Conservation (phyloP, 1,139 yeast genomes). For the Dujonia santamariae region DNA sequence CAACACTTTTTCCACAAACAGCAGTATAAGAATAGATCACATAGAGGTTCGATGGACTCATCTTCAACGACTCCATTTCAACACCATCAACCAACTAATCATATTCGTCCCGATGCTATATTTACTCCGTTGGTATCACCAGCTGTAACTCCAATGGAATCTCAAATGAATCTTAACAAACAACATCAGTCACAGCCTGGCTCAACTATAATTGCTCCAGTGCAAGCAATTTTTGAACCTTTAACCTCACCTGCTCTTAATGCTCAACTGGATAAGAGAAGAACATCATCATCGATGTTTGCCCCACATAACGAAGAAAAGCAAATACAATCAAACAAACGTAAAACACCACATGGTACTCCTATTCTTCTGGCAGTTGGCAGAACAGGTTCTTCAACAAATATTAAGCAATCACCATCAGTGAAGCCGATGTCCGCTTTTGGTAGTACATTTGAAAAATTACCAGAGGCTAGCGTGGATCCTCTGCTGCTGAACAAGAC, state of each 20-base stretch:
- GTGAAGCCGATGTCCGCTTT: slow-evolving; percentile 8
- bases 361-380: slow-evolving; percentile 33
- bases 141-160: slow-evolving; percentile 63
- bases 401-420: slow-evolving; percentile 2
- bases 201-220: slow-evolving; percentile 16
- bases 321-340: slow-evolving; percentile 19
- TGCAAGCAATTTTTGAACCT: slow-evolving; percentile 40
- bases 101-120: slow-evolving; percentile 46
- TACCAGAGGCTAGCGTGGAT: slow-evolving; percentile 35
- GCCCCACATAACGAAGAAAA: slow-evolving; percentile 25
- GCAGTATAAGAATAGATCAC: slow-evolving; percentile 9
- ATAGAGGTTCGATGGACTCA: slow-evolving; percentile 4
- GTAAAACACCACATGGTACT: slow-evolving; percentile 50
- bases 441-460: slow-evolving; percentile 23
- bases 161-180: slow-evolving; percentile 21
- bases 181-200: slow-evolving; percentile 4
- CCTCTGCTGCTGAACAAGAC: slow-evolving; percentile 9
- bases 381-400: neutral
- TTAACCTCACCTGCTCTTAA: slow-evolving; percentile 67
- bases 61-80: slow-evolving; percentile 8
- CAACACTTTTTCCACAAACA: slow-evolving; percentile 43
- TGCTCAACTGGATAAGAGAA: slow-evolving; percentile 39
- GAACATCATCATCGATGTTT: slow-evolving; percentile 35
- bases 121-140: slow-evolving; percentile 80
- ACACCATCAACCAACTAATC: slow-evolving; percentile 21